These are phyloP conservation scores for Amanita pallidorosea DNA, from an alignment of 768 basidiomycete genomes.

Conservation along the genomic window DNA sequence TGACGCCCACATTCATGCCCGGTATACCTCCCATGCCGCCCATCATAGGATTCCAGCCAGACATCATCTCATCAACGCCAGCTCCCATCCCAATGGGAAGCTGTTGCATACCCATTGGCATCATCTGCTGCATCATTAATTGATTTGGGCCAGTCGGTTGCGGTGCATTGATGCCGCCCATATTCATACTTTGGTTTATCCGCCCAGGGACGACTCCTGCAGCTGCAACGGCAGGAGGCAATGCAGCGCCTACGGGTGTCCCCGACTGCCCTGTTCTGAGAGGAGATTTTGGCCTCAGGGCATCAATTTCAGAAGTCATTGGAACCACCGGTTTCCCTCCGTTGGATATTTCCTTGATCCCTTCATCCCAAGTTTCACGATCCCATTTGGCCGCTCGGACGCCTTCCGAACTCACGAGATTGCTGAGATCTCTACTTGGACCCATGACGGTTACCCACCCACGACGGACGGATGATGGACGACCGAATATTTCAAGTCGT, in stretches of 20 bases:
- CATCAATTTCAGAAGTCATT: constrained; percentile 71
- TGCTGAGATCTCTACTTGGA: constrained; percentile 46
- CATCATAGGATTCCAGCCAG: constrained; percentile 25
- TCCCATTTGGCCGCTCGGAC: constrained; percentile 43
- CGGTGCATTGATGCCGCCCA: constrained; percentile 1
- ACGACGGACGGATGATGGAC: constrained; percentile 56
- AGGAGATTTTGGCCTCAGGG: constrained; percentile 79
- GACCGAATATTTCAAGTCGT: constrained; percentile 84
- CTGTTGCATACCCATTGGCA: constrained; percentile 25
- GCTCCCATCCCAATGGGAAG: constrained; percentile 4
- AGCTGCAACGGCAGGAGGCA: constrained; percentile 3
- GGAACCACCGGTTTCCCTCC: constrained; percentile 57
- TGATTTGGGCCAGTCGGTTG: constrained; percentile 13
- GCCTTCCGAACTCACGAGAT: constrained; percentile 22
- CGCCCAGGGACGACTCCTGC: constrained; percentile 10
- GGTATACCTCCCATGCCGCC: constrained; percentile 25
- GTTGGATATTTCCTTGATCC: constrained; percentile 42
- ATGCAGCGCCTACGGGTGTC: constrained; percentile 1
- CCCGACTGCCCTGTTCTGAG: constrained; percentile 26
- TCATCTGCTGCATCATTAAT: constrained; percentile 28
- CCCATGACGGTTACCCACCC: constrained; percentile 90
- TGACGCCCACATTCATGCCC: constrained; percentile 18
- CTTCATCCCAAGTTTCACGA: constrained; percentile 53
- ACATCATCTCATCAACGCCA: constrained; percentile 24
- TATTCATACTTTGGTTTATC: constrained; percentile 7